Conservation (phyloP, 306 rosid genomes). For the Cicer yamashitae region DNA sequence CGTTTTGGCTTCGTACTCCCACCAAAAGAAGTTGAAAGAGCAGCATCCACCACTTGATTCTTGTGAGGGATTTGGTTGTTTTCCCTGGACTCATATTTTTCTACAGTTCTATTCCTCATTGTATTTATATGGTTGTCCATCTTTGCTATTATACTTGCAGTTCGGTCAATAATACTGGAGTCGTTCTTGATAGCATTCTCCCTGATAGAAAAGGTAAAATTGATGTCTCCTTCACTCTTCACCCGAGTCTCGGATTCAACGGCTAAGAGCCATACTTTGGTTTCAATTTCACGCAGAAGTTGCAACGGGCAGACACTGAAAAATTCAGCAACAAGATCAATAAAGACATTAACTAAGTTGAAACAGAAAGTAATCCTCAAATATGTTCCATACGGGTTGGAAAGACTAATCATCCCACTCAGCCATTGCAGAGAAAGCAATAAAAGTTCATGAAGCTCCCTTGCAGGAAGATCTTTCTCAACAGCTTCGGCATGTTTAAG, state of each 20-base stretch:
- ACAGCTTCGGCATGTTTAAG: constrained; percentile 97
- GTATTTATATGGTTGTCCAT: constrained; percentile 86
- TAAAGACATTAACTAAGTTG: constrained; percentile 42
- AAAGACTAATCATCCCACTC: constrained; percentile 89
- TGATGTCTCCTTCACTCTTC: constrained; percentile 86
- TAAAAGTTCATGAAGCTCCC: constrained; percentile 91
- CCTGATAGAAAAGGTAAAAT: constrained; percentile 59
- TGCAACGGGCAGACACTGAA: constrained; percentile 85
- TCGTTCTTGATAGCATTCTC: constrained; percentile 63
- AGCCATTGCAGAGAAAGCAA: constrained; percentile 95
- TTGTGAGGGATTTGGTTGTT: constrained; percentile 61
- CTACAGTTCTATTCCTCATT: constrained; percentile 64
- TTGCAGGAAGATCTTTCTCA: constrained; percentile 95
- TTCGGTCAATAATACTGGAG: constrained; percentile 84
- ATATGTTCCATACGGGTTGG: constrained; percentile 72
- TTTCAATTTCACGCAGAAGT: constrained; percentile 96
- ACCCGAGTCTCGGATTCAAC: constrained; percentile 91
- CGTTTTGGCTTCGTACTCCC: constrained; percentile 82
- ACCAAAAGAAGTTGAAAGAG: constrained; percentile 60
- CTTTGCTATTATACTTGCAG: constrained; percentile 85
- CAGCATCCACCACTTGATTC: constrained; percentile 66
- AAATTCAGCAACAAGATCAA: constrained; percentile 48
- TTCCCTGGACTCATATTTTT: constrained; percentile 73
- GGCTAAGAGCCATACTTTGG: constrained; percentile 95
- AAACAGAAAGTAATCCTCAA: constrained; percentile 34